These are phyloP conservation scores for Phyllosticta citrichinensis DNA, from an alignment of 2,329 filamentous ascomycete species.

Conservation along the genomic window DNA sequence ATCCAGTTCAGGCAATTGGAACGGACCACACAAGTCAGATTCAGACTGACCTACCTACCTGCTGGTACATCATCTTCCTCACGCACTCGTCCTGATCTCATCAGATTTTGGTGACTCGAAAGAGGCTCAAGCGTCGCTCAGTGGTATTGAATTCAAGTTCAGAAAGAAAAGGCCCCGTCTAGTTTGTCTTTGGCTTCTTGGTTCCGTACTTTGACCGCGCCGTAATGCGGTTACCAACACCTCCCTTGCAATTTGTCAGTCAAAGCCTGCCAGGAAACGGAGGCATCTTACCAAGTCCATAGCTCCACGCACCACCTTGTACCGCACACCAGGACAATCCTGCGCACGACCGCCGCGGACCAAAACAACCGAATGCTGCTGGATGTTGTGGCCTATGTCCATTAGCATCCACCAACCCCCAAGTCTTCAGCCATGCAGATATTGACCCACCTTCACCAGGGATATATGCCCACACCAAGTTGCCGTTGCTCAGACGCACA, in stretches of 20 bases:
- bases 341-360: slow-evolving; percentile 88
- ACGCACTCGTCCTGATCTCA: too few species aligned
- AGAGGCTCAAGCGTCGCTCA: background rate
- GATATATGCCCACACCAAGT: slow-evolving; percentile 85
- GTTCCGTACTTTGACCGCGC: slow-evolving; percentile 95
- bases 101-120: too few species aligned
- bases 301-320: slow-evolving; percentile 83
- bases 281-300: slow-evolving; percentile 73
- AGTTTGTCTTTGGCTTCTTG: slow-evolving; percentile 79
- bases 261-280: background rate
- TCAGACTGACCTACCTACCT: too few species aligned
- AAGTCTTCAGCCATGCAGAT: background rate
- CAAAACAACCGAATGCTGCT: slow-evolving; percentile 95
- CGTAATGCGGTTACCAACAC: slow-evolving; percentile 73
- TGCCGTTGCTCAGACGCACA: slow-evolving; percentile 78
- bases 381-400: slow-evolving; percentile 73
- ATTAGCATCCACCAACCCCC: background rate
- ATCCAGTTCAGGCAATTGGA: too few species aligned
- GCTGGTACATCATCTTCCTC: too few species aligned
- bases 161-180: background rate
- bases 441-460: slow-evolving; percentile 67
- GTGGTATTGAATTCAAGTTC: background rate
- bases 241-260: slow-evolving; percentile 46
- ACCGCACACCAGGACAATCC: slow-evolving; percentile 97
- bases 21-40: too few species aligned